A percentile compares a stretch with the other conserved stretches of the same genome.
Conservation (phyloP, 176 grass and related monocot genomes). For the Melocanna baccifera region DNA sequence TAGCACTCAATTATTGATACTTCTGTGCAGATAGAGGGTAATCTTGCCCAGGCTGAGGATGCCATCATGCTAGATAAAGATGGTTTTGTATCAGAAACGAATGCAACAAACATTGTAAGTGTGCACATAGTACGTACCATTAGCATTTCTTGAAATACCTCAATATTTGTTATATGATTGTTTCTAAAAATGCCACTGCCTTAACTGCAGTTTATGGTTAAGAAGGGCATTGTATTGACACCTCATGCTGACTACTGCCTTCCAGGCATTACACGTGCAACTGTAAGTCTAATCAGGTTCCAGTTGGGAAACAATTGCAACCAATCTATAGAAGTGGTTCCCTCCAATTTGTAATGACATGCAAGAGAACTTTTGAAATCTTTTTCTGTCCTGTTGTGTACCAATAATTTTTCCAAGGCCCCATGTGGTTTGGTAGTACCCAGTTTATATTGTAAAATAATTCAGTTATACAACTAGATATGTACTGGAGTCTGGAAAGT, state of each 20-base stretch:
- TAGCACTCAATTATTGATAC: conserved; percentile 18
- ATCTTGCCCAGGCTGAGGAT: conserved; percentile 76
- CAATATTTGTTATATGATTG: not conserved
- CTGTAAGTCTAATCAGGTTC: conserved; percentile 56
- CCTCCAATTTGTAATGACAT: not conserved
- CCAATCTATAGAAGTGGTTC: not conserved
- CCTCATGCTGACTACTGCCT: conserved; percentile 99
- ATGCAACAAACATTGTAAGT: conserved; percentile 98
- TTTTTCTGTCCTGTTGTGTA: not conserved
- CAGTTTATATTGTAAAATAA: not conserved
- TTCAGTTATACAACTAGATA: not conserved
- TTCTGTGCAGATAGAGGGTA: conserved; percentile 86
- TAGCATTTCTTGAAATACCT: not conserved
- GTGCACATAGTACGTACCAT: conserved; percentile 15
- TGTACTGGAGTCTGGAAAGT: not conserved
- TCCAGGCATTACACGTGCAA: conserved; percentile 92
- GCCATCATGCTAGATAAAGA: conserved; percentile 98
- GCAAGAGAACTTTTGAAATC: not conserved
- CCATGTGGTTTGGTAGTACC: not conserved
- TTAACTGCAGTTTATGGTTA: conserved; percentile 91
- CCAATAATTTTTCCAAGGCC: not conserved
- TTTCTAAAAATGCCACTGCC: conserved; percentile 17
- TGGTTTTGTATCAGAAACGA: conserved; percentile 99
- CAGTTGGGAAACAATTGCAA: conserved; percentile 6
- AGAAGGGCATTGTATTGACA: conserved; percentile 83